Evolutionary conservation across 2,329 filamentous ascomycete species (phyloP), one percentile per base, ranked within the genome.

Genomic region (Claviceps africana): DNA sequence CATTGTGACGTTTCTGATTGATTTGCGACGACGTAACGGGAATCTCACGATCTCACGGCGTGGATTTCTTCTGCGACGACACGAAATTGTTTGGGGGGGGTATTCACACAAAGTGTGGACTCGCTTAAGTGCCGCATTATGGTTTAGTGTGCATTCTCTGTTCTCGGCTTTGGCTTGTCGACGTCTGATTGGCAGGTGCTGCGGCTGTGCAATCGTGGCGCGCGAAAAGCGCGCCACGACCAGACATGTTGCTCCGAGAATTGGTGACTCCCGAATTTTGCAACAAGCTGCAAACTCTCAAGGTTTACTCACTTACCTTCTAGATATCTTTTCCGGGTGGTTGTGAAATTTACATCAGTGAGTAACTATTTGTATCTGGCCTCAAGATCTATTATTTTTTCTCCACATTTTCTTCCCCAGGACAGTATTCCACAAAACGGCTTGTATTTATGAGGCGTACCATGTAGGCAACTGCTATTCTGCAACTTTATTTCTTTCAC

Each of bases 1-100:
- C 76, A 81, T 80, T 72, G 71, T 81, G 77, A 57, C 52, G 57
- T 53, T 70, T 63, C 61, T 61, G 65, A 58, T 57, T 61, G 59
- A 43, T 64, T 62, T 62, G 56, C 53, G 54, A 58, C 56, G 54
- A 49, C 51, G 52, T 53, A 54, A 51, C 47, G 42, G 53, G 57
- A 61, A 56, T 49, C 56, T 45, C 40, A 19, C 33, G 57, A 53
- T 57, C 55, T 58, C 33, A 37, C 42, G 15, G 8, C 42, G 13
- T 50, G 4, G 25, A 10, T 58, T 61, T 58, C 56, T 58, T n/a
- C 28, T 46, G 44, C 28, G 17, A 51, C 46, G 28, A 54, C 56
- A 55, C 55, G 56, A 59, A 61, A 64, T 63, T 62, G 59, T 53
- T 56, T n/a, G n/a, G n/a, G 50, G 35, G 49, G 56, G 30, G 30